phyloP scores from a whole-genome alignment of 192 early-diverging fungal genomes.

The Rhizoclosmatium sp. region DNA sequence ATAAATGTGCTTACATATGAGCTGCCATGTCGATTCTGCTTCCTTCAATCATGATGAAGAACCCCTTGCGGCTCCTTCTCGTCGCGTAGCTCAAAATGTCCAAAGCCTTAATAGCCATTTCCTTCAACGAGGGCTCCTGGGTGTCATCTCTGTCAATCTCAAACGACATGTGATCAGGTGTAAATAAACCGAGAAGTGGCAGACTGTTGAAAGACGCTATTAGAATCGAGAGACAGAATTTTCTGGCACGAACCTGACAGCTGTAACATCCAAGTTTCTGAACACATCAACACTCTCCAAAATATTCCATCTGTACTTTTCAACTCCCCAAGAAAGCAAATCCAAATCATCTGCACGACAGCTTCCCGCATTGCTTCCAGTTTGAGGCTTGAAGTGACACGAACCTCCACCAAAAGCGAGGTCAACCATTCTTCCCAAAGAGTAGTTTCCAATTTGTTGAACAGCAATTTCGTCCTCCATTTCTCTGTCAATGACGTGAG shows the following conservation, averaged over 20 bases:
- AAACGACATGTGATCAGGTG: conserved; percentile 89
- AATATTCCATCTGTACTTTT: conserved; percentile 70
- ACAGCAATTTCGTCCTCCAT: conserved; percentile 80
- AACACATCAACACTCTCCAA: conserved; percentile 68
- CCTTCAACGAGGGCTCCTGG: conserved; percentile 78
- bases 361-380: conserved; percentile 53
- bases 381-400: conserved; percentile 87
- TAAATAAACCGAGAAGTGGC: conserved; percentile 81
- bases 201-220: conserved; percentile 43
- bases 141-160: conserved; percentile 81
- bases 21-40: conserved; percentile 97
- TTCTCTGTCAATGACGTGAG: conserved; percentile 82
- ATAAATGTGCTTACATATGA: conserved; percentile 58
- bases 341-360: conserved; percentile 83
- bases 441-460: conserved; percentile 90
- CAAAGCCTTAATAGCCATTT: conserved; percentile 89
- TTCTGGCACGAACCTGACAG: background rate
- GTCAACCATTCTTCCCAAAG: conserved; percentile 83
- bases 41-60: conserved; percentile 98
- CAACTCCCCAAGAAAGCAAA: conserved; percentile 48
- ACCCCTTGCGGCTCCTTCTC: conserved; percentile 69
- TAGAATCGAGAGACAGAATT: background rate
- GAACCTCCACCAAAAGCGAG: conserved; percentile 91
- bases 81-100: conserved; percentile 66
- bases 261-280: conserved; percentile 41